These are phyloP conservation scores for Prunus mume DNA, from an alignment of 306 rosid species.

Conservation along the genomic window DNA sequence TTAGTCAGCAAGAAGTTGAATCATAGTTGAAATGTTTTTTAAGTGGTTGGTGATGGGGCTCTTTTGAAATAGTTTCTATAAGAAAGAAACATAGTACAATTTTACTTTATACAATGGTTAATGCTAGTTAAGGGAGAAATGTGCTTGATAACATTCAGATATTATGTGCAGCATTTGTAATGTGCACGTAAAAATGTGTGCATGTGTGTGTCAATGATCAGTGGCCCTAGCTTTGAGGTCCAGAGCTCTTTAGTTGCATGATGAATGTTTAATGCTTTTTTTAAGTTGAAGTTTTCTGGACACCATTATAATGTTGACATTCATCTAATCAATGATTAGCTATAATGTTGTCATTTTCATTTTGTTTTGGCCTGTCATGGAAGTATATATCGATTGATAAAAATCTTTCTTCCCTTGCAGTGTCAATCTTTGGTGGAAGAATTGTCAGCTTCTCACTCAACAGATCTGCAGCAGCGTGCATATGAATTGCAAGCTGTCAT, in stretches of 20 bases:
- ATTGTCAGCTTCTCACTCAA: conserved; percentile 78
- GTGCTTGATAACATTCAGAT: too few relatives aligned
- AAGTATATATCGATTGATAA: conserved; percentile 5
- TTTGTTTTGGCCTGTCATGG: conserved; percentile 21
- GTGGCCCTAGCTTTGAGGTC: too few relatives aligned
- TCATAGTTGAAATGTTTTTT: neutral
- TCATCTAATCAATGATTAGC: neutral
- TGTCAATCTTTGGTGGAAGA: conserved; percentile 83
- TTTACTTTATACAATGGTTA: too few relatives aligned
- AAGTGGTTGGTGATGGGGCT: too few relatives aligned
- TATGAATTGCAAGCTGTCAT: conserved; percentile 78
- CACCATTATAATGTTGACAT: neutral
- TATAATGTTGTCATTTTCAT: neutral
- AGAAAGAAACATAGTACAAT: too few relatives aligned
- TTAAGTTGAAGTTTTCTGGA: neutral
- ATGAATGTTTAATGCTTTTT: too few relatives aligned
- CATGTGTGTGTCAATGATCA: neutral
- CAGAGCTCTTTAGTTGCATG: too few relatives aligned
- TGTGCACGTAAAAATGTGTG: too few relatives aligned
- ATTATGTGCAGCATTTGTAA: too few relatives aligned
- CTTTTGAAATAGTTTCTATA: too few relatives aligned
- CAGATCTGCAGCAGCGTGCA: conserved; percentile 93
- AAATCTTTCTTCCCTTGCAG: conserved; percentile 26
- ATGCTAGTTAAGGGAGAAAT: too few relatives aligned
- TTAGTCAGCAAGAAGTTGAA: too few relatives aligned